Base-by-base conservation (phyloP, 2,329 filamentous ascomycete species). In the Exophiala sp. region DNA sequence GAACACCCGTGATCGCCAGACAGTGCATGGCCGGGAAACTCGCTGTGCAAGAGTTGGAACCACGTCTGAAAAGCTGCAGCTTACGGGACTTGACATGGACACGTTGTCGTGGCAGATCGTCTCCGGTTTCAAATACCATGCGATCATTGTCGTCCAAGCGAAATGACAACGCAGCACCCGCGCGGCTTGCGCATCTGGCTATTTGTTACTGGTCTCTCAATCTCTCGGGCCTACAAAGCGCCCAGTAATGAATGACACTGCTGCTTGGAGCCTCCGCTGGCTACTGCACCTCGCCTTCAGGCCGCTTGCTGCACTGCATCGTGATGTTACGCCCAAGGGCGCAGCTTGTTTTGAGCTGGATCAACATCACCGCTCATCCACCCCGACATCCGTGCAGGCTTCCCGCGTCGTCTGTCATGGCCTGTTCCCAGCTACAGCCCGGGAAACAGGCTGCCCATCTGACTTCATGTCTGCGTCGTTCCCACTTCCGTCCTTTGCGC, bases 111-210 rank as follows among this genome's bases (percentile, higher is more conserved):
- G 24, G 10, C 6, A 27, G 39, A 23, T 13, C 7, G 27, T 23
- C 34, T 27, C 13, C 27, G 37, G 21, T 39, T 19, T 24, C n/a
- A 16, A 30, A 18, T 34, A 40, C 39, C n/a, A n/a, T n/a, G 37
- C 49, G 22, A 34, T 47, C 48, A 34, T 47, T 43, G 43, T 22
- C 42, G 19, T 21, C 44, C 18, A 30, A 42, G 27, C 35, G 18
- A 23, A 38, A 23, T 52, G 49, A 47, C 49, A 52, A 44, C 49
- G 45, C 49, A 52, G 39, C 44, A 52, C 30, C 49, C 49, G 49
- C 44, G 21, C 18, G 3, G 18, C 23, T 43, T 40, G 24, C 43
- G 16, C 39, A 42, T 47, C 29, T 35, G 39, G 41, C 44, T 24
- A 23, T 18, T 34, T 41, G 37, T 52, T 7, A 52, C 49, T 52